Evolutionary conservation across 2,329 filamentous ascomycete genomes (phyloP).

Genomic region (Diplodia sapinea): DNA sequence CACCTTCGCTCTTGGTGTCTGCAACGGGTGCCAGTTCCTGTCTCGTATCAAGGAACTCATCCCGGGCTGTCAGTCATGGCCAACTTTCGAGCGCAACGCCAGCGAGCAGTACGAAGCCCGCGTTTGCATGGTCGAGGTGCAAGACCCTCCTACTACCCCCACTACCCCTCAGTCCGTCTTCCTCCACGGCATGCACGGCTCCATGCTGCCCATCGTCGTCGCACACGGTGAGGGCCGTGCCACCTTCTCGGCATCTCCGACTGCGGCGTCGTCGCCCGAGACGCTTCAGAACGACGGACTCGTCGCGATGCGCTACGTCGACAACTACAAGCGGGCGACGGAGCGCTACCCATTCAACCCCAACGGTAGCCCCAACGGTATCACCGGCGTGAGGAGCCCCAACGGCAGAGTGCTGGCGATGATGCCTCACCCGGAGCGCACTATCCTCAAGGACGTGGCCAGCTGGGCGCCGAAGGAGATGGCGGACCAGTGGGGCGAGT

Average conservation of each 20-base stretch:
- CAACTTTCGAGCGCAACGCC: constrained; percentile 81
- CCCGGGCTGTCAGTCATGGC: constrained; percentile 82
- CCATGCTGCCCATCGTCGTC: constrained; percentile 81
- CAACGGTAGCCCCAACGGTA: constrained; percentile 81
- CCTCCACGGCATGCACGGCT: constrained; percentile 84
- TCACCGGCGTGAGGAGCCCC: constrained; percentile 77
- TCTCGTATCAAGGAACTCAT: constrained; percentile 82
- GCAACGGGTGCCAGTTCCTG: constrained; percentile 97
- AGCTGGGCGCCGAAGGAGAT: constrained; percentile 73
- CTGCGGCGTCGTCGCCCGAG: constrained; percentile 50
- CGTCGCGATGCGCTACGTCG: constrained; percentile 80
- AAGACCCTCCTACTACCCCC: constrained; percentile 54
- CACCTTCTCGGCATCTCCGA: constrained; percentile 47
- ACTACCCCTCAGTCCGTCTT: constrained; percentile 71
- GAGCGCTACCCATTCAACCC: constrained; percentile 88
- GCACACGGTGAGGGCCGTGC: constrained; percentile 93
- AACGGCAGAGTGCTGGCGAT: constrained; percentile 84
- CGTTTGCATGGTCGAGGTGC: constrained; percentile 81
- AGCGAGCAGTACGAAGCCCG: constrained; percentile 91
- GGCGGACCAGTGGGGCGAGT: constrained; percentile 73
- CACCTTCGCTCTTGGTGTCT: constrained; percentile 92
- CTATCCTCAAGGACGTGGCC: constrained; percentile 76
- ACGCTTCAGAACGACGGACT: constrained; percentile 69
- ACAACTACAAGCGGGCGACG: constrained; percentile 78
- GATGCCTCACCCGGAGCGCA: constrained; percentile 96